These are phyloP conservation scores for Gomphus bonarii DNA, from an alignment of 1,284 basidiomycete species.

Conservation along the genomic window DNA sequence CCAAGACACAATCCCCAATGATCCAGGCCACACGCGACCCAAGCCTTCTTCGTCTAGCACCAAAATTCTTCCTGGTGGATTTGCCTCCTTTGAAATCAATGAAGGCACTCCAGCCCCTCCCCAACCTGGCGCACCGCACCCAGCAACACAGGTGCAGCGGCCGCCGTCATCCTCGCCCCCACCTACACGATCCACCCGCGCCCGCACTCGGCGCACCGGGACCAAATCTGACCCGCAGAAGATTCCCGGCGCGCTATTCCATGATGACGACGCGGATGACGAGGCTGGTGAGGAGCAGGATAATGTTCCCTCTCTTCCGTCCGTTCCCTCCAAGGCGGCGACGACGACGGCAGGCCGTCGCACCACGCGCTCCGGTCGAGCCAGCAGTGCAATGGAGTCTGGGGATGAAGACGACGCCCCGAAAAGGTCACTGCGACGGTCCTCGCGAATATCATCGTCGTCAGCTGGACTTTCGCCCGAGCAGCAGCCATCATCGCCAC, in stretches of 20 bases:
- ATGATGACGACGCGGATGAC: slow-evolving; percentile 7
- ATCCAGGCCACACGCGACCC: too few relatives aligned
- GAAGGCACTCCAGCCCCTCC: neutral
- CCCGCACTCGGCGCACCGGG: neutral
- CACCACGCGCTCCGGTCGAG: neutral
- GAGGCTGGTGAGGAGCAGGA: slow-evolving; percentile 13
- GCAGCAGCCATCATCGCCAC: neutral
- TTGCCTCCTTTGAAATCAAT: neutral
- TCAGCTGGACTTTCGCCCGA: neutral
- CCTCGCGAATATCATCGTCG: slow-evolving; percentile 12
- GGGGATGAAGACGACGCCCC: slow-evolving; percentile 8
- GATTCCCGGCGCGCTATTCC: slow-evolving; percentile 15
- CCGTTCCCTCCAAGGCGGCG: neutral
- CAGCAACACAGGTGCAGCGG: neutral
- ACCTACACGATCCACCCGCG: neutral
- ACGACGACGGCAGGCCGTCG: neutral
- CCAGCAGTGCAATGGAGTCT: slow-evolving; percentile 8
- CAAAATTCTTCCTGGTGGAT: neutral
- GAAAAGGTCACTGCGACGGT: slow-evolving; percentile 14
- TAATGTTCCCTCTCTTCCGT: slow-evolving; percentile 11
- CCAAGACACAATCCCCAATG: neutral
- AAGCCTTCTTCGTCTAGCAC: neutral
- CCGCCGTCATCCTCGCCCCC: neutral
- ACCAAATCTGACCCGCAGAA: neutral
- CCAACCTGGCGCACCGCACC: neutral